phyloP scores from a whole-genome alignment of 768 basidiomycete genomes.

The Aureoboletus auriporus region DNA sequence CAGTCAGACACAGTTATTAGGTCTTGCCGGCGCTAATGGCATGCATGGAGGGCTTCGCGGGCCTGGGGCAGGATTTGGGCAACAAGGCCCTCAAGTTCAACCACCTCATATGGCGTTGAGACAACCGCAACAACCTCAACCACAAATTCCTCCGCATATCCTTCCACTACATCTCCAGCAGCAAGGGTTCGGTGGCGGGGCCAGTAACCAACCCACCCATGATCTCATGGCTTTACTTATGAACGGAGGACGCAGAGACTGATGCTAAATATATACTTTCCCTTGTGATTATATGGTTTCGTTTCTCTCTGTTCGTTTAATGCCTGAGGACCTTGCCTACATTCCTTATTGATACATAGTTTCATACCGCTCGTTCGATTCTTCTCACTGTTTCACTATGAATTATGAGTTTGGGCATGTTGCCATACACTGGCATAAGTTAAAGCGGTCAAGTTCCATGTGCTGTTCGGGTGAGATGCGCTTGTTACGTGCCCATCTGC shows the following conservation, averaged over 20 bases:
- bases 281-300: conserved; percentile 11
- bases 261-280: conserved; percentile 12
- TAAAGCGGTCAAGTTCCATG: not conserved
- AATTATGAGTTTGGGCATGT: conserved; percentile 19
- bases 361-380: conserved; percentile 22
- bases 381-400: conserved; percentile 24
- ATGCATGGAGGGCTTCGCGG: conserved; percentile 44
- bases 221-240: conserved; percentile 84
- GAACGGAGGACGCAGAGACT: conserved; percentile 68
- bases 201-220: conserved; percentile 56
- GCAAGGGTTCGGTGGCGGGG: conserved; percentile 44
- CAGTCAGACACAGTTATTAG: conserved; percentile 42
- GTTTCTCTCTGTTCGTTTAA: conserved; percentile 6
- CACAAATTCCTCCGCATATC: conserved; percentile 52
- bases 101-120: conserved; percentile 29
- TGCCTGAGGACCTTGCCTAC: conserved; percentile 26
- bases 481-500: conserved; percentile 5
- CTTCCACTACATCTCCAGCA: conserved; percentile 59
- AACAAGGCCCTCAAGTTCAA: conserved; percentile 30
- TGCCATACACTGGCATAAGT: not conserved
- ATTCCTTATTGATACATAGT: conserved; percentile 31
- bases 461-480: conserved; percentile 6
- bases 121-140: conserved; percentile 36
- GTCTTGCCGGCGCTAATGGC: conserved; percentile 42
- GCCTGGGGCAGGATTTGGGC: conserved; percentile 39